These are phyloP conservation scores for Chlamydomonas schloesseri DNA, from an alignment of 139 green algal genomes.

Conservation along the genomic window DNA sequence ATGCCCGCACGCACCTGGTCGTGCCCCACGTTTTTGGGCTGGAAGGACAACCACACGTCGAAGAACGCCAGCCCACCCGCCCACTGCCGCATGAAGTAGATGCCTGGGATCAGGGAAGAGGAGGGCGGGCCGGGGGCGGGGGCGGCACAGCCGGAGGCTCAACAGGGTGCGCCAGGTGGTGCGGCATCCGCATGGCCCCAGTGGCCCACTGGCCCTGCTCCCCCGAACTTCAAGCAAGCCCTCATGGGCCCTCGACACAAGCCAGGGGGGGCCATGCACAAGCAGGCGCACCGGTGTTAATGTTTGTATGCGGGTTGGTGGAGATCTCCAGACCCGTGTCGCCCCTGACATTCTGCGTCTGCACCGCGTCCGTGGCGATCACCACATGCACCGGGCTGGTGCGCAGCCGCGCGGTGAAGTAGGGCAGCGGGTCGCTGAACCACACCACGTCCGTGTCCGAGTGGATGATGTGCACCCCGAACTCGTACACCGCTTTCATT, in stretches of 20 bases:
- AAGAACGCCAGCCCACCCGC: conserved; percentile 47
- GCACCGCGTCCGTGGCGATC: conserved; percentile 29
- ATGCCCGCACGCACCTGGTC: conserved; percentile 33
- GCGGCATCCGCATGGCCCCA: too few species aligned
- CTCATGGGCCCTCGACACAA: too few species aligned
- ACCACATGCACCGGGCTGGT: not conserved
- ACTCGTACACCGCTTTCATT: conserved; percentile 34
- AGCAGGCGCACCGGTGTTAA: conserved; percentile 64
- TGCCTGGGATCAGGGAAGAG: conserved; percentile 8
- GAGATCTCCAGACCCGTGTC: conserved; percentile 38
- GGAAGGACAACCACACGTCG: conserved; percentile 38
- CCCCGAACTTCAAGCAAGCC: too few species aligned
- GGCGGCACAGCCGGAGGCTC: too few species aligned
- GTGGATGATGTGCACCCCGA: conserved; percentile 51
- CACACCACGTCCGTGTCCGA: conserved; percentile 52
- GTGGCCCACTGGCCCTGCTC: too few species aligned
- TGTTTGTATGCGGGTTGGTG: conserved; percentile 52
- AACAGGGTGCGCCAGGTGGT: too few species aligned
- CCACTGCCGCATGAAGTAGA: conserved; percentile 58
- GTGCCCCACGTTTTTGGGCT: conserved; percentile 39
- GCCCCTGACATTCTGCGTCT: conserved; percentile 16
- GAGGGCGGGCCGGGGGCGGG: too few species aligned
- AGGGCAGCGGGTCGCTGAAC: conserved; percentile 53
- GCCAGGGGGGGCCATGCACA: too few species aligned
- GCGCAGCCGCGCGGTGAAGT: conserved; percentile 17